Evolutionary conservation across 805 yeast species (phyloP), one percentile per base, ranked within the genome.

Genomic region (Wickerhamomyces sydowiorum): DNA sequence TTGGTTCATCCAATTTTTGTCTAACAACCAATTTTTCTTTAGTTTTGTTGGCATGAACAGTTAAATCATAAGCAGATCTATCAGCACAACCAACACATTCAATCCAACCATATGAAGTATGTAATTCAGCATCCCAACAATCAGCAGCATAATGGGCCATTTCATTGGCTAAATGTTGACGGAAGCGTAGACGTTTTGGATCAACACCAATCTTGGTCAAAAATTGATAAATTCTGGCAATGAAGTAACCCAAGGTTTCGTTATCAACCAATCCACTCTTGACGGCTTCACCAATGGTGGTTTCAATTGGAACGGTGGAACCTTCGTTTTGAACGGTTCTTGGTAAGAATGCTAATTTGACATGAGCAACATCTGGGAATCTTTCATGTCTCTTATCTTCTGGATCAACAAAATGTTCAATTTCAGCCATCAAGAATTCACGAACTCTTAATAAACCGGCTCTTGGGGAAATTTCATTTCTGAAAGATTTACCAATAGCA

Each of bases 11-110:
- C 55, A 93, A 76, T 44, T 87, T 76, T 70, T 93, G 85, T 75
- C 98, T 86, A 36, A 93, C 99, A 46, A 89, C 90, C 56, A 93
- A 73, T 69, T 89, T 91, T 71, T 88, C 96, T 67, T 88, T 88
- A 44, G 99, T 93, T 68, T 86, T 86, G 43, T 91, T 93, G 36
- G 97, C 69, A 64, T 93, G 99, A 47, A 95, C 99, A 38, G 91
- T 77, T 66, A 93, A 78, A 70, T 93, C 99, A 63, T 88, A 93
- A 33, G 99, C 99, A 36, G 96, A 86, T 73, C 99, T 82, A 70
- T 93, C 99, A 51, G 99, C 99, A 73, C 98, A 93, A 54, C 99
- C 99, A 63, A 93, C 97, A 81, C 99, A 95, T 73, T 93, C 99
- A 57, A 93, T 86, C 99, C 99, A 93, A 57, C 99, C 99, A 58